Base-by-base conservation (phyloP, 2,329 filamentous ascomycete genomes). In the Drechslerella coelobrocha region DNA sequence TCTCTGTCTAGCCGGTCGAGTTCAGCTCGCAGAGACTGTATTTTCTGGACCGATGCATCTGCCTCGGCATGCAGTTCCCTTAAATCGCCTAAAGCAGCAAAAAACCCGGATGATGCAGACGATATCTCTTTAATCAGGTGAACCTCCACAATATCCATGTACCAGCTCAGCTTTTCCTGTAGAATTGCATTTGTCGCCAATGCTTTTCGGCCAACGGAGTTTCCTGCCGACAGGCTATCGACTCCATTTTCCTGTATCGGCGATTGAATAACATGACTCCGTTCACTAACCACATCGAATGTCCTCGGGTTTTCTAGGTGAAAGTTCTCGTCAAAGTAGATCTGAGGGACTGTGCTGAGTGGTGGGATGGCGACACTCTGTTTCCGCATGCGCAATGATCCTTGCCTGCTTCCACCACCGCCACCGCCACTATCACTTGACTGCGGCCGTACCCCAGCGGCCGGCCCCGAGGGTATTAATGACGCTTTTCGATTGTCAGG, bases 91-190 rank as follows among this genome's bases (percentile, higher is more conserved):
- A 99, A 82, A 0, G 94, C 94, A 0, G 92, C 92, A 76, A 99
- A 99, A 79, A 99, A 99, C 0, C 93, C 96, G 0, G 91, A 92
- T 0, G 94, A 97, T 0, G 94, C 94, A 0, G 90, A 92, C 1
- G 93, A 97, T 73, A 99, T 99, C 0, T 92, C 96, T 29, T 91
- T 91, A 75, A 99, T 97, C 6, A 99, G 82, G 78, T 99, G 94
- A 60, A 99, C 91, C 78, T 99, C 94, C 21, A 99, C 92, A 0
- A 94, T 99, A 78, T 99, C 94, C 92, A 99, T 96, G 78, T 99
- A 99, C 94, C 94, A 99, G 0, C 94, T 97, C 10, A 99, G 82
- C 79, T 99, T 99, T 79, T 99, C 94, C 78, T 99, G 94, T 34
- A 99, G 79, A 66, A 99, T 99, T 0, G 94, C 94, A 79, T 99